Evolutionary conservation across 1,284 basidiomycete species (phyloP), one percentile per base, ranked within the genome.

Genomic region (Puccinia brachypodii): DNA sequence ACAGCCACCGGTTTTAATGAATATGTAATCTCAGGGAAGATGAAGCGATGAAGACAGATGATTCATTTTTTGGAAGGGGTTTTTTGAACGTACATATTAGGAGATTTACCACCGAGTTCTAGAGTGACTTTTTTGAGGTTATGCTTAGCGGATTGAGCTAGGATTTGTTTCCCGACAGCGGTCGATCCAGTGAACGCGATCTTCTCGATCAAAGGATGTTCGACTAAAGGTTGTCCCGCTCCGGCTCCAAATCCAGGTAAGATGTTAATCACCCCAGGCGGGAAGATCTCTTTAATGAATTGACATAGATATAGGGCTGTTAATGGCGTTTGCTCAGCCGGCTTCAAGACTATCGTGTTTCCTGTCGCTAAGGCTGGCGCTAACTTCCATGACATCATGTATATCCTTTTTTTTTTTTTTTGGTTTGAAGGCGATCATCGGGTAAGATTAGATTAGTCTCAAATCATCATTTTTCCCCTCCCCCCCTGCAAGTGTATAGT

Each of bases 81-180:
- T n/a, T n/a, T n/a, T n/a, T 84, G 0, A 85, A 81, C 69, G 22
- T n/a, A 72, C 68, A 92, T 90, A 85, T 91, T 93, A 31, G 94
- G 93, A 82, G 91, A 92, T 90, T 97, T 98, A 50, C 95, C 95
- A 53, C 95, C 95, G 71, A 98, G 90, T 88, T 98, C 95, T 84
- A 97, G 91, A 3, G 94, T 94, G 74, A 96, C 92, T 90, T 94
- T 91, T 89, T 96, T 96, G 84, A 98, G 87, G 87, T 97, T 96
- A 71, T 90, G 92, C 88, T 92, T 91, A 4, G 94, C 91, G 0
- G 94, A 91, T 0, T 92, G 90, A 85, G 93, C 90, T 90, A 94
- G 91, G 87, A 98, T 91, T 86, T 92, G 92, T 31, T 94, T 90
- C 4, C 96, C 96, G 44, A 94, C 92, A 62, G 92, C 89, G 0